These are phyloP conservation scores for Phytomonas serpens DNA, from an alignment of 208 protist genomes.

Conservation along the genomic window DNA sequence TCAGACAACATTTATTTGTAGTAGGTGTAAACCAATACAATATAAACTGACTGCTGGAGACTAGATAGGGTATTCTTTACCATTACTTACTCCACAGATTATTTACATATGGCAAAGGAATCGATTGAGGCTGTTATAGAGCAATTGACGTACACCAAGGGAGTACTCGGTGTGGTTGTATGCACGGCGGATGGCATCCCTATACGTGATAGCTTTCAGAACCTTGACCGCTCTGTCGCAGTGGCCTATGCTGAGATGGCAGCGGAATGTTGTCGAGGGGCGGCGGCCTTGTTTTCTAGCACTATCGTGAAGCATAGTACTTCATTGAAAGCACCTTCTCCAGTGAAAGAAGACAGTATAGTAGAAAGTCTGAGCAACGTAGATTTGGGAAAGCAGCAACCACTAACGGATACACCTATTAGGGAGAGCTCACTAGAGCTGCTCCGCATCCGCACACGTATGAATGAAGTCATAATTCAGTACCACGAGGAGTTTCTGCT, in stretches of 20 bases:
- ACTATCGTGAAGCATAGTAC: background rate
- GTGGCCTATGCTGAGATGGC: constrained; percentile 50
- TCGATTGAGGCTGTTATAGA: constrained; percentile 70
- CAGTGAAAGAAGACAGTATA: background rate
- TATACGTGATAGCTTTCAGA: constrained; percentile 79
- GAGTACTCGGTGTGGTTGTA: constrained; percentile 70
- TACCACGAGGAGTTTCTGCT: constrained; percentile 65
- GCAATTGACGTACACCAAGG: constrained; percentile 80
- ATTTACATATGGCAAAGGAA: constrained; percentile 30
- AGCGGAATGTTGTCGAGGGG: constrained; percentile 16
- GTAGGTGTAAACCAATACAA: background rate
- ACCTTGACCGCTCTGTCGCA: constrained; percentile 58
- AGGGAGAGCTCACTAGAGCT: constrained; percentile 47
- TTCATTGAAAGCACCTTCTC: background rate
- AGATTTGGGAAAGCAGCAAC: background rate
- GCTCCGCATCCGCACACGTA: constrained; percentile 58
- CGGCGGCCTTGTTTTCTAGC: constrained; percentile 18
- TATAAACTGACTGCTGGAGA: background rate
- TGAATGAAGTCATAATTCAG: constrained; percentile 73
- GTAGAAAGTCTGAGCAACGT: background rate
- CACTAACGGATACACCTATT: constrained; percentile 16
- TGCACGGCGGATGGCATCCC: constrained; percentile 62
- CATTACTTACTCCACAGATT: background rate
- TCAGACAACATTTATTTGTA: background rate
- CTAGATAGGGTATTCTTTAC: background rate